phyloP scores from a whole-genome alignment of 371 early-diverging fungal species.

The Zopfochytrium polystomum region DNA sequence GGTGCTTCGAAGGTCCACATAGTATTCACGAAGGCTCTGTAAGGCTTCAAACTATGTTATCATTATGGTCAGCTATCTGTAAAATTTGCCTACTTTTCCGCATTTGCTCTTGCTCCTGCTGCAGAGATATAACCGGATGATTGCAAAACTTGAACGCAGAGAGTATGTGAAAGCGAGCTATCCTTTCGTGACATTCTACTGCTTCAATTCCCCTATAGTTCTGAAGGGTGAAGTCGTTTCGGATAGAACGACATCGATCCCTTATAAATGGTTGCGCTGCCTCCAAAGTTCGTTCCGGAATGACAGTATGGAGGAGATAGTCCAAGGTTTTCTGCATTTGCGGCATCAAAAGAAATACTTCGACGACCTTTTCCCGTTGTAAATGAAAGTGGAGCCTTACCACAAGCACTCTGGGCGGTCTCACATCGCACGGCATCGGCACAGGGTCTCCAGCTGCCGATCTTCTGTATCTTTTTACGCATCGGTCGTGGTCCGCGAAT shows the following conservation, averaged over 20 bases:
- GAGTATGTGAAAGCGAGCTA: conserved; percentile 86
- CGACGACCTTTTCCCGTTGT: neutral
- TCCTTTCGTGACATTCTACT: conserved; percentile 72
- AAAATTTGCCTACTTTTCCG: conserved; percentile 62
- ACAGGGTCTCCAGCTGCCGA: conserved; percentile 87
- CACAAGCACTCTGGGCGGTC: conserved; percentile 69
- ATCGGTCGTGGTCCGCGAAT: conserved; percentile 57
- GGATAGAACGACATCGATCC: conserved; percentile 83
- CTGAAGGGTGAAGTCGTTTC: conserved; percentile 86
- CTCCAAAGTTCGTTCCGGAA: conserved; percentile 50
- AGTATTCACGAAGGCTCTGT: conserved; percentile 77
- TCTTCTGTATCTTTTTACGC: conserved; percentile 83
- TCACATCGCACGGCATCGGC: conserved; percentile 85
- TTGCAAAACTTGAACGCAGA: conserved; percentile 72
- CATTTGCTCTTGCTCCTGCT: conserved; percentile 88
- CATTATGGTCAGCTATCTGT: neutral
- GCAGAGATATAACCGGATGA: conserved; percentile 62
- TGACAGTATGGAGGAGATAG: conserved; percentile 68
- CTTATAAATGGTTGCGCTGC: conserved; percentile 78
- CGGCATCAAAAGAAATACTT: neutral
- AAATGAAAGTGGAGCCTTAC: conserved; percentile 38
- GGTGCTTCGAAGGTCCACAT: conserved; percentile 66
- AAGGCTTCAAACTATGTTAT: conserved; percentile 53
- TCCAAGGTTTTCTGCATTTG: conserved; percentile 73
- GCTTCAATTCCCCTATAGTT: conserved; percentile 68